Base-by-base conservation (phyloP, 139 green algal genomes). In the Micractinium conductrix region DNA sequence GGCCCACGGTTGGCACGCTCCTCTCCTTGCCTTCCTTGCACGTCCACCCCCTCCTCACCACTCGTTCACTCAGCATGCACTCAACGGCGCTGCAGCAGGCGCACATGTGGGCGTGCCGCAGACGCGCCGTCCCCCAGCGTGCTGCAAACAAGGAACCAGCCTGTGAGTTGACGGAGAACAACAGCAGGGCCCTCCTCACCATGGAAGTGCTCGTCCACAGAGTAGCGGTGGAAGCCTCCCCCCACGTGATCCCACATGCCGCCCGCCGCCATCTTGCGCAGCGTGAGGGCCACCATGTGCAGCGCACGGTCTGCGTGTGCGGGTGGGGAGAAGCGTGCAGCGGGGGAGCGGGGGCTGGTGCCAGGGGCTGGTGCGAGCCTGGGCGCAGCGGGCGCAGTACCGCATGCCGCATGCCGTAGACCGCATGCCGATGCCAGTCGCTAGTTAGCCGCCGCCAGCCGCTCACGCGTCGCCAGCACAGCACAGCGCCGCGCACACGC, bases 141-240 rank as follows among this genome's bases (percentile, higher is more conserved):
- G 48, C 48, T 58, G 48, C 48, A 10, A 14, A 14, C 48, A 58
- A 58, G 48, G 48, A 58, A n/a, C n/a, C 48, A 58, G 48, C 48
- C 12, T 22, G 48, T 58, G 48, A 58, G 14, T 58, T 10, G 14
- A 58, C 55, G 55, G 28, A 22, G 55, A 16, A 63, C 4, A 4
- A 22, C 9, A 63, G 55, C 3, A 22, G 28, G 55, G 21, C 21
- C 21, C 21, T 26, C 58, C 55, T 67, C 58, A 67, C n/a, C 58
- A 22, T 78, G 70, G 26, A 26, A 78, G 28, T 58, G 43, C 26
- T 78, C 76, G 24, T 72, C 76, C 76, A 82, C 76, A n/a, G 42
- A 65, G 91, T 98, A 98, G 37, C 94, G 89, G 90, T 98, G 94
- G 87, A 98, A 98, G 19, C 95, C 95, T 6, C 96, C 96, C 0